phyloP scores from a whole-genome alignment of 148 eudicot species.

The Heliosperma pusillum region DNA sequence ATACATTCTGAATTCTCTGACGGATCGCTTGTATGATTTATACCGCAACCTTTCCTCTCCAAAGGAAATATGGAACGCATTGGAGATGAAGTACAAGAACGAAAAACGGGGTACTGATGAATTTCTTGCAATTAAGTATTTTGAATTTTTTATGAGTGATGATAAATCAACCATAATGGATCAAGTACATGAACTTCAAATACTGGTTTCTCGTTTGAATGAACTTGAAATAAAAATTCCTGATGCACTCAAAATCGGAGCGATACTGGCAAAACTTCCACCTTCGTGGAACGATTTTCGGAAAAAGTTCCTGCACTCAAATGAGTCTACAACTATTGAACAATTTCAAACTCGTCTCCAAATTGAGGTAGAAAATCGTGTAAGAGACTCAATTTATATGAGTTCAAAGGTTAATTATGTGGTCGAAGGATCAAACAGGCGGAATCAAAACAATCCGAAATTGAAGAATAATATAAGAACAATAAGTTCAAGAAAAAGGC shows the following conservation, averaged over 20 bases:
- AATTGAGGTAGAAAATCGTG: not conserved
- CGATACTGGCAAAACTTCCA: not conserved
- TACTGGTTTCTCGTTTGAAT: not conserved
- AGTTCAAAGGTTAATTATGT: constrained; percentile 4
- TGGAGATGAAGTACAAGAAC: constrained; percentile 1
- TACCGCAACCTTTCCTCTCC: constrained; percentile 1
- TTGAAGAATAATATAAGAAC: not conserved
- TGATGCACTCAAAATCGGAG: constrained; percentile 5
- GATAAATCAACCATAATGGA: constrained; percentile 8
- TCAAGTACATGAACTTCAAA: constrained; percentile 7
- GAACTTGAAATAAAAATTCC: constrained; percentile 5
- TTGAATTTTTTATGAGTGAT: constrained; percentile 2
- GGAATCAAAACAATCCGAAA: not conserved
- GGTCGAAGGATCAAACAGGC: not conserved
- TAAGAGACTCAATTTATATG: not conserved
- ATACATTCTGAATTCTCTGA: constrained; percentile 1
- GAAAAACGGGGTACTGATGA: not conserved
- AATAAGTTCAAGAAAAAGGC: not conserved
- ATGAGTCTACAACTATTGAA: not conserved
- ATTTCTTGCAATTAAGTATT: constrained; percentile 1
- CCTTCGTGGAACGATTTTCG: not conserved
- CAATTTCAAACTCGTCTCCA: not conserved
- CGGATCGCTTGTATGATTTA: not conserved
- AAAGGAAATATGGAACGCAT: not conserved
- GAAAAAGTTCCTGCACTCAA: not conserved